phyloP scores from a whole-genome alignment of 352 stramenopile genomes.

The Stephanocyclus meneghinianus region DNA sequence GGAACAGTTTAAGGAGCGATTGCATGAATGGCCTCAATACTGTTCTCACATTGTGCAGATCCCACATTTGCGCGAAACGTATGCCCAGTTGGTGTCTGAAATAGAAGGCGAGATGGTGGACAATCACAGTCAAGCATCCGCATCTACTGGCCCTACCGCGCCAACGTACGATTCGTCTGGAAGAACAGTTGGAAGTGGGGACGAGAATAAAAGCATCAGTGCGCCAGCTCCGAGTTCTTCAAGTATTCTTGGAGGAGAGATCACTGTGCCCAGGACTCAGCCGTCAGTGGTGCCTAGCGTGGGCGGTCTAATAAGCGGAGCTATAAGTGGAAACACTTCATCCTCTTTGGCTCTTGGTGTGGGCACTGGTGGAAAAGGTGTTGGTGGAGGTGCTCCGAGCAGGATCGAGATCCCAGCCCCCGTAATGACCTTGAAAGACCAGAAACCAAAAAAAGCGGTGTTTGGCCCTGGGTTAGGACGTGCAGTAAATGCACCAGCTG shows the following conservation, averaged over 20 bases:
- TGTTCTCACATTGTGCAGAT: conserved; percentile 98
- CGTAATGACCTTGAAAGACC: conserved; percentile 37
- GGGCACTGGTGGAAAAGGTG: not conserved
- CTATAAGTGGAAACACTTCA: conserved; percentile 4
- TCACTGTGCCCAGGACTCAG: conserved; percentile 34
- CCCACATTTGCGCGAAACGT: conserved; percentile 91
- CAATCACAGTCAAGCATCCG: conserved; percentile 50
- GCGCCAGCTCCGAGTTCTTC: not conserved
- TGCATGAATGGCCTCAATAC: conserved; percentile 97
- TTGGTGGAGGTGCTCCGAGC: conserved; percentile 4
- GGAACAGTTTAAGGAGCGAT: conserved; percentile 94
- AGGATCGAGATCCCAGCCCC: conserved; percentile 48
- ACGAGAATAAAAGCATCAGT: conserved; percentile 8
- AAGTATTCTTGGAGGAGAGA: conserved; percentile 39
- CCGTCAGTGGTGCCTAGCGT: conserved; percentile 11
- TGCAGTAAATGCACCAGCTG: conserved; percentile 63
- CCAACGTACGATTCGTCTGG: conserved; percentile 8
- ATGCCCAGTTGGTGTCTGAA: conserved; percentile 86
- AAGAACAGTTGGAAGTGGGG: conserved; percentile 16
- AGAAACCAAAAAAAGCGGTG: conserved; percentile 66
- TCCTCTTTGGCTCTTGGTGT: conserved; percentile 6
- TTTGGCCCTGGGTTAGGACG: conserved; percentile 75
- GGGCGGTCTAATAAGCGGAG: conserved; percentile 20
- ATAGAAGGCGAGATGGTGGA: conserved; percentile 83
- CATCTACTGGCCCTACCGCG: conserved; percentile 18